Evolutionary conservation across 2,329 filamentous ascomycete species (phyloP), one percentile per base, ranked within the genome.

Genomic region (Didymella pinodella): DNA sequence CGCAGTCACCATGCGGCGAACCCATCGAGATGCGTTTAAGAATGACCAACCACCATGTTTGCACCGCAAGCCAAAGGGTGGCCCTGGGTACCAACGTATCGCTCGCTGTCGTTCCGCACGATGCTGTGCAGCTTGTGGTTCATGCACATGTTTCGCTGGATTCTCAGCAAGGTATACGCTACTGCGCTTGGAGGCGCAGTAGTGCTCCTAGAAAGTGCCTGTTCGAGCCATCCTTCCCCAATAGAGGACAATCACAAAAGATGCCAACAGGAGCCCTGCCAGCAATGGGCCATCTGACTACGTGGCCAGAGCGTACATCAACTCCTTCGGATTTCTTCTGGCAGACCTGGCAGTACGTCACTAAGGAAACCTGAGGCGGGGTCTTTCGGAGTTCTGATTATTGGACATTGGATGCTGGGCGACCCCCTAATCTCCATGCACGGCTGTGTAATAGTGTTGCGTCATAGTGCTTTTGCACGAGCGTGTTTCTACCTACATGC

Each of bases 381-480:
- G 12, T 4, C 7, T 12, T 25, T n/a, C 25, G 3, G 11, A 16
- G 8, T 22, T n/a, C 16, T 34, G 2, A 20, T 22, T 3, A n/a
- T 16, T 26, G 20, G n/a, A 40, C 2, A 11, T 2, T 16, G 20
- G 20, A 12, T 16, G 25, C 12, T 22, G 28, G 36, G 32, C 31
- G 31, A 18, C 48, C 48, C n/a, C 22, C 32, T n/a, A 26, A 34
- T 16, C 6, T 36, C 41, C 12, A 44, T 12, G 41, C 12, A 44
- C 41, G 16, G 22, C 36, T 43, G 56, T 54, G 50, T 47, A 16
- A 59, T 40, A 36, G 34, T 8, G 16, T 46, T 50, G 50, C 56
- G 56, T 54, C 56, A 59, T 18, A 28, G 18, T n/a, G 20, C 43
- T 31, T 46, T 54, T 20, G 56, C 56, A 50, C 40, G 56, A 59